Percentiles rank a stretch among this genome's conserved stretches.
Evolutionary conservation across 2,329 filamentous ascomycete species (phyloP).

Genomic region (Colletotrichum trifolii): DNA sequence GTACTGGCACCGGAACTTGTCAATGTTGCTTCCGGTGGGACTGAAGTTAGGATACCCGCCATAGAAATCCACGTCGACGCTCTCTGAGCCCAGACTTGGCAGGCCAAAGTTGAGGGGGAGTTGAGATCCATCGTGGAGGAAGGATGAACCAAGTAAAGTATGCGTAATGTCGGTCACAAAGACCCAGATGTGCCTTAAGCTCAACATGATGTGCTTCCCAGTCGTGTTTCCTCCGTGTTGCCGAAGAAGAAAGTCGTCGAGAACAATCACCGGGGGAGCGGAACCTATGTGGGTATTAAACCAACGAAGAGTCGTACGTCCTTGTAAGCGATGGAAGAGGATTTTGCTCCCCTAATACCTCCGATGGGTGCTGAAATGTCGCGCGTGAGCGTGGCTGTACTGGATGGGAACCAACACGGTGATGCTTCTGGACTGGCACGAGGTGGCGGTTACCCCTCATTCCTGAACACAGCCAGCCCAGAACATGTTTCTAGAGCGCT

Average conservation of each 20-base stretch:
- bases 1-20: constrained; percentile 42
- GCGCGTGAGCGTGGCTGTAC: too few species aligned
- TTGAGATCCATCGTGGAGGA: background rate
- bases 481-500: too few species aligned
- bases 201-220: background rate
- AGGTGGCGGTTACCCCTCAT: background rate
- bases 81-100: background rate
- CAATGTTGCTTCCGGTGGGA: constrained; percentile 16
- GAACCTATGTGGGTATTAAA: too few species aligned
- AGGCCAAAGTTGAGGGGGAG: constrained; percentile 4
- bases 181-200: constrained; percentile 9
- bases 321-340: too few species aligned
- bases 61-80: background rate
- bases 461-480: background rate
- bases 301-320: too few species aligned
- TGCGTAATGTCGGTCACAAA: constrained; percentile 7
- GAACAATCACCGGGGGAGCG: too few species aligned
- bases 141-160: constrained; percentile 3
- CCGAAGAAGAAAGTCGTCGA: too few species aligned
- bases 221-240: too few species aligned
- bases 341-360: too few species aligned
- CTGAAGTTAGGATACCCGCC: background rate
- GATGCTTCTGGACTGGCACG: constrained; percentile 11
- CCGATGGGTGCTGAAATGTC: too few species aligned
- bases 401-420: background rate